Percentiles rank a stretch among this genome's conserved stretches.
phyloP scores from a whole-genome alignment of 2,329 filamentous ascomycete genomes.

The Xylaria sp. region DNA sequence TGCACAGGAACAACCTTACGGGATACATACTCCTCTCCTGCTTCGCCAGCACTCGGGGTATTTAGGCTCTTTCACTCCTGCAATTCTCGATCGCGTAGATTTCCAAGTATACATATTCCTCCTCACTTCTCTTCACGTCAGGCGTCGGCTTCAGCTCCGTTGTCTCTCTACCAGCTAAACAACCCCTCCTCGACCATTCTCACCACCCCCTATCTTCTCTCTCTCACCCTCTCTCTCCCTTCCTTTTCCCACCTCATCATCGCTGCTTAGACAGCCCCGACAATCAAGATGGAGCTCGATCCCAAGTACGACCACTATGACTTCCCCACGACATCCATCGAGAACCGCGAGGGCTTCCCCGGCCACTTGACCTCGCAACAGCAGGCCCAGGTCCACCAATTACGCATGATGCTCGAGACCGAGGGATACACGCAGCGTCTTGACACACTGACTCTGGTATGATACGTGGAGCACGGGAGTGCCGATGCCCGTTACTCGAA shows the following conservation, averaged over 20 bases:
- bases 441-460: conserved; percentile 85
- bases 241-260: background rate
- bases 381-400: conserved; percentile 82
- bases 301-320: conserved; percentile 96
- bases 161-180: background rate
- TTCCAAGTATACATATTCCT: background rate
- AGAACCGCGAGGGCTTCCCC: conserved; percentile 69
- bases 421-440: conserved; percentile 77
- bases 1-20: background rate
- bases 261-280: conserved; percentile 25
- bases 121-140: background rate
- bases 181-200: background rate
- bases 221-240: background rate
- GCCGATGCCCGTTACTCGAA: background rate
- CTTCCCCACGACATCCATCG: conserved; percentile 73
- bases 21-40: background rate
- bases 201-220: background rate
- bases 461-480: background rate
- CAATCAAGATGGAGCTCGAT: conserved; percentile 55
- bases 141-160: background rate
- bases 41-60: background rate
- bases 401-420: conserved; percentile 78
- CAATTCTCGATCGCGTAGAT: background rate
- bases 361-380: conserved; percentile 82
- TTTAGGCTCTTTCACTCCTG: background rate